These are phyloP conservation scores for Cicer chorassanicum DNA, from an alignment of 306 rosid species.

Conservation along the genomic window DNA sequence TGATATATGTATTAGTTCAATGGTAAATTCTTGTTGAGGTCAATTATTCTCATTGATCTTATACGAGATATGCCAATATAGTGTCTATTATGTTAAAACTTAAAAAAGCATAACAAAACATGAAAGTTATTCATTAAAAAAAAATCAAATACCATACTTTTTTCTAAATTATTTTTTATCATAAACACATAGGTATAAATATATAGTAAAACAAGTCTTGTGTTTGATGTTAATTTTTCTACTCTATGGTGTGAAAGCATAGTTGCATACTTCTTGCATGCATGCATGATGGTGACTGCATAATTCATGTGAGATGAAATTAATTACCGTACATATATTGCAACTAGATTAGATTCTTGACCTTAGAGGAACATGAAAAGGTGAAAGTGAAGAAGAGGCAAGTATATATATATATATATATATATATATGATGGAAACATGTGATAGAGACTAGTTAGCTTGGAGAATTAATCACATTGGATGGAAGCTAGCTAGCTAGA, in stretches of 20 bases:
- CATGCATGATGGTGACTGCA: not conserved
- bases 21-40: not conserved
- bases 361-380: not conserved
- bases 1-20: too few relatives aligned
- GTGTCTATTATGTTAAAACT: not conserved
- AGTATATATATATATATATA: not conserved
- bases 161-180: not conserved
- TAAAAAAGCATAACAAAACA: not conserved
- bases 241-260: not conserved
- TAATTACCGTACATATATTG: not conserved
- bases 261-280: not conserved
- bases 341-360: constrained; percentile 12
- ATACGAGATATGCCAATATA: not conserved
- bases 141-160: not conserved
- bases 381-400: not conserved
- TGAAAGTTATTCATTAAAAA: not conserved
- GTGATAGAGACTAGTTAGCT: not conserved
- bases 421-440: not conserved
- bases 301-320: not conserved
- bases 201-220: not conserved
- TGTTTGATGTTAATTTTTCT: not conserved
- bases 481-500: not conserved
- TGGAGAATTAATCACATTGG: not conserved
- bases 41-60: not conserved
- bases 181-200: not conserved